Conservation (phyloP, 805 yeast species). For the Lachancea kluyveri region DNA sequence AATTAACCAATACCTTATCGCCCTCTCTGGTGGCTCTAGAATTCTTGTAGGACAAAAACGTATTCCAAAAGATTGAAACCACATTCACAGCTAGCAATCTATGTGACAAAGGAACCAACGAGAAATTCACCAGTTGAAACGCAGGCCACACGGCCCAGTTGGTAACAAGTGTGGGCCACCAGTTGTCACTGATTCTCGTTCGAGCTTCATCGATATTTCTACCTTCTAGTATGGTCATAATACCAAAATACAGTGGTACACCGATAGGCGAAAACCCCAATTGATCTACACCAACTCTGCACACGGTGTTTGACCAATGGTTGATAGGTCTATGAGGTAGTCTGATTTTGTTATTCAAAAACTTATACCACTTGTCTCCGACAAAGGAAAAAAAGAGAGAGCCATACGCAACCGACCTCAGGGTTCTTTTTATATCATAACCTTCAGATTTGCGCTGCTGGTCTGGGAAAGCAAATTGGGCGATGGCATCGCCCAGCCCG, state of each 20-base stretch:
- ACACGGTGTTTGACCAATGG: constrained; percentile 31
- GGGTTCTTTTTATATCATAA: constrained; percentile 51
- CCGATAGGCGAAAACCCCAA: constrained; percentile 69
- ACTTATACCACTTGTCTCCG: constrained; percentile 64
- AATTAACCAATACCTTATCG: constrained; percentile 27
- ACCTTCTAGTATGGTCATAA: constrained; percentile 64
- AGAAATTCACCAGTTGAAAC: constrained; percentile 74
- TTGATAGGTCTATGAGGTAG: constrained; percentile 30
- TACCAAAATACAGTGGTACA: constrained; percentile 63
- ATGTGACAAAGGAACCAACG: constrained; percentile 64
- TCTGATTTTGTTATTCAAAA: constrained; percentile 37
- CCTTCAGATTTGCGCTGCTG: constrained; percentile 1
- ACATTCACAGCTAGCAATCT: constrained; percentile 64
- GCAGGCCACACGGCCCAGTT: constrained; percentile 92
- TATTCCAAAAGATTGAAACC: constrained; percentile 78
- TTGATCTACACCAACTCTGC: constrained; percentile 67
- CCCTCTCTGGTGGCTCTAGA: constrained; percentile 26
- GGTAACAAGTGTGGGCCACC: constrained; percentile 60
- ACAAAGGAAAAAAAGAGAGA: constrained; percentile 69
- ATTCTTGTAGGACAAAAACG: constrained; percentile 62
- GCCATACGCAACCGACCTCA: constrained; percentile 65
- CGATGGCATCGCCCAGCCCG: constrained; percentile 70
- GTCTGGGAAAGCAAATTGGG: constrained; percentile 49
- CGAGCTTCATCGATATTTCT: constrained; percentile 35
- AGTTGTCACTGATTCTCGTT: constrained; percentile 41